phyloP scores from a whole-genome alignment of 176 grass and related monocot species.

The Puccinellia tenuiflora region DNA sequence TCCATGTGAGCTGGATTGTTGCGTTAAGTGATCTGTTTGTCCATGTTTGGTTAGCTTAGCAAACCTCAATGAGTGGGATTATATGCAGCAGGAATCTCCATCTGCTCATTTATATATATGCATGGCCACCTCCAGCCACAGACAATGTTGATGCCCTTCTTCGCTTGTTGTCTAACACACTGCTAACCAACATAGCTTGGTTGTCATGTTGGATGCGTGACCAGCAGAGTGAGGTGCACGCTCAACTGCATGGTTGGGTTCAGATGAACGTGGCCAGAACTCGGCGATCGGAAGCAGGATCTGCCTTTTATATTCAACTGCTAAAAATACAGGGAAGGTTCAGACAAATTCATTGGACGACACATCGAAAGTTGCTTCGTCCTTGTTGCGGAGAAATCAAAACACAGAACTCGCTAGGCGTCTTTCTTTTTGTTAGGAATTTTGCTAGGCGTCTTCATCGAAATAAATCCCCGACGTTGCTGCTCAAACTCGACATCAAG shows the following conservation, averaged over 20 bases:
- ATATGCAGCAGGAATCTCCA: slow-evolving; percentile 28
- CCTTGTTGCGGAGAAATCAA: background rate
- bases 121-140: background rate
- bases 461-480: no score
- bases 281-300: background rate
- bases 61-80: background rate
- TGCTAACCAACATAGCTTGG: slow-evolving; percentile 15
- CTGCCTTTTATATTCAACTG: background rate
- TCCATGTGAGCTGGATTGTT: background rate
- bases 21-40: background rate
- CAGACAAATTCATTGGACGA: background rate
- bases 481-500: no score
- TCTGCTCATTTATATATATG: slow-evolving; percentile 26
- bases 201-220: slow-evolving; percentile 29
- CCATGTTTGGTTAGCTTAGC: background rate
- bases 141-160: background rate
- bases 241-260: background rate
- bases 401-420: background rate
- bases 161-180: no score
- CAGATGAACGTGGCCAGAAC: background rate
- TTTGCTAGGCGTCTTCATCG: no score
- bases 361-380: background rate
- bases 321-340: background rate
- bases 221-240: slow-evolving; percentile 21
- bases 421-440: no score